A percentile compares a stretch with the other conserved stretches of the same genome.
phyloP scores from a whole-genome alignment of 2,329 filamentous ascomycete genomes.

The Colletotrichum nymphaeae region DNA sequence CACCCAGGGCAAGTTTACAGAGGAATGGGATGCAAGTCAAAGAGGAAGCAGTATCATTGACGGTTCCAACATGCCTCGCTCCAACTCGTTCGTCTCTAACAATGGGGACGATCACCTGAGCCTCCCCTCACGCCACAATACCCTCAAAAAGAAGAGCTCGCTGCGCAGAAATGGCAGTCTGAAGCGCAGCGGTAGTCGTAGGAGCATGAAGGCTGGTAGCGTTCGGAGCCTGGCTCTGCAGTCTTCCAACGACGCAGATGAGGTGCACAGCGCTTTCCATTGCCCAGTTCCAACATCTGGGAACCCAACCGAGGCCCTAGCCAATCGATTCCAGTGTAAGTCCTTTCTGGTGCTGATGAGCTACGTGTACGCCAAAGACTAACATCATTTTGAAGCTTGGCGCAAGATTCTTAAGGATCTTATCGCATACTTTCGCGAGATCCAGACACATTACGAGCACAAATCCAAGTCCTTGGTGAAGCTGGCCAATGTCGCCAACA shows the following conservation, averaged over 20 bases:
- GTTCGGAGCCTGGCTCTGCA: conserved; percentile 83
- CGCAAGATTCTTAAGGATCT: conserved; percentile 94
- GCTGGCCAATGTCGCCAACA: conserved; percentile 86
- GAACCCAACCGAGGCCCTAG: conserved; percentile 88
- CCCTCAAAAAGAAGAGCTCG: conserved; percentile 89
- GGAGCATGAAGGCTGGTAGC: conserved; percentile 86
- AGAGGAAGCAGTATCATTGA: conserved; percentile 74
- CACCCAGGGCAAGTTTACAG: conserved; percentile 67
- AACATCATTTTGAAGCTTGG: conserved; percentile 73
- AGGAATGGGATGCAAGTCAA: conserved; percentile 78
- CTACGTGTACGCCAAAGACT: background rate
- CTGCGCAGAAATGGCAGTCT: conserved; percentile 79
- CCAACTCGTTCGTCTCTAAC: conserved; percentile 68
- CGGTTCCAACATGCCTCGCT: conserved; percentile 66
- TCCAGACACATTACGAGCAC: conserved; percentile 89
- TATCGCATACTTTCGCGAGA: conserved; percentile 92
- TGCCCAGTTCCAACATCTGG: conserved; percentile 90
- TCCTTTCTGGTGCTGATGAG: conserved; percentile 12
- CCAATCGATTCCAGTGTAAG: conserved; percentile 88
- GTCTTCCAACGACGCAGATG: conserved; percentile 73
- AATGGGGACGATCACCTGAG: conserved; percentile 56
- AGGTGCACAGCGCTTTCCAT: conserved; percentile 85
- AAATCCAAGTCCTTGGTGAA: conserved; percentile 86
- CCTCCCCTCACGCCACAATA: conserved; percentile 68
- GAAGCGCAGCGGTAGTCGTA: conserved; percentile 82